These are phyloP conservation scores for Fusarium sp. DNA, from an alignment of 2,329 filamentous ascomycete species.

Conservation along the genomic window DNA sequence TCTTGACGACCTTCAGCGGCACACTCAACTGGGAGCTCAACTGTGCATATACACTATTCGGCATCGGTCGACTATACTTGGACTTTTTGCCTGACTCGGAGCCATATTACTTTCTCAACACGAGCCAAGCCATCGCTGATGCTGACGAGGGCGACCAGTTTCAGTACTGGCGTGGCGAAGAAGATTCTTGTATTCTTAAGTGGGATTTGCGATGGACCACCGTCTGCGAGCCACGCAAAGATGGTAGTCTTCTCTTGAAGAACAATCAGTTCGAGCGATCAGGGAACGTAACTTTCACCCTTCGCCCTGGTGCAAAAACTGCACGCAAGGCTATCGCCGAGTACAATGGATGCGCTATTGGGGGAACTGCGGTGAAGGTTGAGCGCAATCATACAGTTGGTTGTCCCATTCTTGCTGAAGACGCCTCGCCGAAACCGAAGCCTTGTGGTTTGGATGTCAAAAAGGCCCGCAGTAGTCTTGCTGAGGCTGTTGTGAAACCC, in stretches of 20 bases:
- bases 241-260: conserved; percentile 14
- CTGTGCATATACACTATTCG: conserved; percentile 15
- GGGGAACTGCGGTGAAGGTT: conserved; percentile 13
- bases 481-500: conserved; percentile 13
- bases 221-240: conserved; percentile 6
- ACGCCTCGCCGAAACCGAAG: conserved; percentile 14
- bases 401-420: conserved; percentile 5
- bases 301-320: conserved; percentile 10
- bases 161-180: conserved; percentile 12
- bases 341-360: conserved; percentile 11
- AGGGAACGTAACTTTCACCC: conserved; percentile 8
- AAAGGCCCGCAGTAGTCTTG: conserved; percentile 11
- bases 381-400: conserved; percentile 18
- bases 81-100: conserved; percentile 7
- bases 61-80: conserved; percentile 8
- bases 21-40: conserved; percentile 18
- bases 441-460: conserved; percentile 21
- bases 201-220: conserved; percentile 23
- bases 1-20: conserved; percentile 13
- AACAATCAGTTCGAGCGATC: conserved; percentile 10
- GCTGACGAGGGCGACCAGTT: conserved; percentile 21
- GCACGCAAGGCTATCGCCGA: conserved; percentile 5
- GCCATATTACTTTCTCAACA: conserved; percentile 23
- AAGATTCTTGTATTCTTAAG: conserved; percentile 13
- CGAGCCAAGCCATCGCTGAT: conserved; percentile 10